Evolutionary conservation across 2,329 filamentous ascomycete genomes (phyloP), one percentile per base, ranked within the genome.

Genomic region (Fusarium sambucinum): DNA sequence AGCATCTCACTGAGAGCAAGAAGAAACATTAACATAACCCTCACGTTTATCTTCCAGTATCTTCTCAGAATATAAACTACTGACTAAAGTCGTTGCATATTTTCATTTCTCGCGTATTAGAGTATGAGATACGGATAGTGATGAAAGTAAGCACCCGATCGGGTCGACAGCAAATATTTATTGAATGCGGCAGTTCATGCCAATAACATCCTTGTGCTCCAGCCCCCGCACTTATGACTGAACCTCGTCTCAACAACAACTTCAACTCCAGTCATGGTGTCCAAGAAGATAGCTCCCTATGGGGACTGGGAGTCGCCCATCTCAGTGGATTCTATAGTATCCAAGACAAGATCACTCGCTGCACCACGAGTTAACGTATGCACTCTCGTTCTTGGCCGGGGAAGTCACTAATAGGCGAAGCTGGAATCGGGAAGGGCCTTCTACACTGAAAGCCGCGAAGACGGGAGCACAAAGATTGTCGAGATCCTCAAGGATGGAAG

Each of bases 401-500:
- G n/a, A 16, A 17, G 16, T 12, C 2, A 33, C 27, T 61, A 19
- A 64, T 11, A 7, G 10, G 11, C 10, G 27, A 37, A 79, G 75
- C 64, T 69, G 38, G 59, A 60, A 5, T 75, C 77, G 9, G 76
- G 76, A 6, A 70, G 79, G 8, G 74, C 76, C 21, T 84, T 79
- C 59, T 82, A 78, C 58, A 73, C 77, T 5, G 80, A 83, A 58
- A 75, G 75, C 8, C 76, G 76, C 13, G 63, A 76, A 16, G 77
- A 81, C 40, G 85, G 84, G 8, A 77, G 81, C 17, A 79, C 71
- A 33, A 78, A 77, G 17, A 83, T 87, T 38, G 76, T 86, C 10
- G 80, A 85, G 69, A 71, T 82, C 29, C 72, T 73, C 13, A 59
- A 74, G 3, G 72, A 76, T 11, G 72, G 74, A 4, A 68, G 71